Evolutionary conservation across 2,329 filamentous ascomycete species (phyloP).

Genomic region (Ceratocystis eucalypticola): DNA sequence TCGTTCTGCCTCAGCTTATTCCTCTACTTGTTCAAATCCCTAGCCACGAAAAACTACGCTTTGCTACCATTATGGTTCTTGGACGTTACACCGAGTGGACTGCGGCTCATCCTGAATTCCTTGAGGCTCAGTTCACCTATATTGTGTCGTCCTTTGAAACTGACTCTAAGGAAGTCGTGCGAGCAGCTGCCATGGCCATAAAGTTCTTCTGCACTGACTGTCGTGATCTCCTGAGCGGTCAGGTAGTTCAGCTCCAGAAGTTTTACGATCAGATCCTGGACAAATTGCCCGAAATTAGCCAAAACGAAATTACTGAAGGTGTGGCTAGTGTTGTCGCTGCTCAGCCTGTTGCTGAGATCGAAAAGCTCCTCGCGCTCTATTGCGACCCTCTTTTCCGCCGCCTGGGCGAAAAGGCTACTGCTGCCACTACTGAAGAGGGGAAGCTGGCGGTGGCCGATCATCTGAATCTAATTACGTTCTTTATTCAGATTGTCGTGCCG

Average conservation of each 20-base stretch:
- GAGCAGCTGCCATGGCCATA: constrained; percentile 84
- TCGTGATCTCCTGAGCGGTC: constrained; percentile 67
- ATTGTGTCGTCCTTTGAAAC: constrained; percentile 88
- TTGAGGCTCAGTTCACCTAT: constrained; percentile 87
- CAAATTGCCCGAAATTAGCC: constrained; percentile 69
- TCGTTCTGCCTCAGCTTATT: constrained; percentile 82
- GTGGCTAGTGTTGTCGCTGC: constrained; percentile 83
- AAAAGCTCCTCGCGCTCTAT: constrained; percentile 77
- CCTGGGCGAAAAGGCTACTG: constrained; percentile 75
- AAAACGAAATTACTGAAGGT: constrained; percentile 93
- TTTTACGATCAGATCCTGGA: constrained; percentile 89
- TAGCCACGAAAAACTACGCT: constrained; percentile 92
- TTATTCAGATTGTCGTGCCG: constrained; percentile 65
- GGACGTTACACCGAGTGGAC: constrained; percentile 98
- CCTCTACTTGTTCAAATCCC: constrained; percentile 88
- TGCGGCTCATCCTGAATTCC: constrained; percentile 76
- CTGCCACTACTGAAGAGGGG: constrained; percentile 66
- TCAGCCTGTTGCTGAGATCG: constrained; percentile 67
- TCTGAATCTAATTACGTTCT: constrained; percentile 80
- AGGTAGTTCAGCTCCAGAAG: constrained; percentile 72
- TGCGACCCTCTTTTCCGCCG: constrained; percentile 80
- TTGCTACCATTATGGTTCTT: constrained; percentile 95
- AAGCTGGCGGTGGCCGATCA: constrained; percentile 86
- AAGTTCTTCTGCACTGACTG: constrained; percentile 97
- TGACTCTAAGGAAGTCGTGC: constrained; percentile 75